Conservation (phyloP, 2,329 filamentous ascomycete species). For the Dissoconium aciculare region DNA sequence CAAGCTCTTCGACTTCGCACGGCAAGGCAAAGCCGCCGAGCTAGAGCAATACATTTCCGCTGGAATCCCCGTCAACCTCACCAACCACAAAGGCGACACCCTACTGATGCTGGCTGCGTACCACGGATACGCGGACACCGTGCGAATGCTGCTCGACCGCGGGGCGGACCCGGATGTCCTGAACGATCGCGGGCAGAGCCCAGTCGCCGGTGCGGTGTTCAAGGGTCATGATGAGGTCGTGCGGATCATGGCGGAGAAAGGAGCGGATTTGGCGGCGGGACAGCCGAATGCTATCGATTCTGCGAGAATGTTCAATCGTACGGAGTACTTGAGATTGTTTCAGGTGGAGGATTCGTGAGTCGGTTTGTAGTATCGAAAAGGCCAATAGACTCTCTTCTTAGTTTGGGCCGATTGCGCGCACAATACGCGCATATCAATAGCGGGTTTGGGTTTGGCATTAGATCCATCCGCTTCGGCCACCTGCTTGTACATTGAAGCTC, state of each 20-base stretch:
- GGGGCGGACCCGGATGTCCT: slow-evolving; percentile 53
- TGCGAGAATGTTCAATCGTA: slow-evolving; percentile 33
- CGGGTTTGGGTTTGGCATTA: no score
- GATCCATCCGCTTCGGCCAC: no score
- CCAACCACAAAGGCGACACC: slow-evolving; percentile 60
- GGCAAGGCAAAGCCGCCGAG: slow-evolving; percentile 41
- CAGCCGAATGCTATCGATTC: slow-evolving; percentile 33
- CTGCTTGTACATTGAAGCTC: no score
- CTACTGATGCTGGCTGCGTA: slow-evolving; percentile 61
- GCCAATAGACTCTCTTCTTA: no score
- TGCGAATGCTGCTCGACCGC: slow-evolving; percentile 44
- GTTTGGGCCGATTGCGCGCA: no score
- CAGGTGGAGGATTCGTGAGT: slow-evolving; percentile 21
- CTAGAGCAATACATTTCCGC: slow-evolving; percentile 50
- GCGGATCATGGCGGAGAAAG: slow-evolving; percentile 33
- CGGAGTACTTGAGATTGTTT: slow-evolving; percentile 22
- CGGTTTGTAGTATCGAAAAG: no score
- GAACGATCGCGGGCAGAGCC: slow-evolving; percentile 54
- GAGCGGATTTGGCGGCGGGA: slow-evolving; percentile 28
- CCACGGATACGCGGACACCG: slow-evolving; percentile 48
- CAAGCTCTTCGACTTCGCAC: slow-evolving; percentile 52
- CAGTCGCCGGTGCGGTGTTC: slow-evolving; percentile 57
- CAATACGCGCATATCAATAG: no score
- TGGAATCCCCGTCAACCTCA: slow-evolving; percentile 54
- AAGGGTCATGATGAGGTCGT: slow-evolving; percentile 54